A percentile compares a stretch with the other conserved stretches of the same genome.
These are phyloP conservation scores for Ananas comosus DNA, from an alignment of 176 grass and related monocot genomes.

Conservation along the genomic window DNA sequence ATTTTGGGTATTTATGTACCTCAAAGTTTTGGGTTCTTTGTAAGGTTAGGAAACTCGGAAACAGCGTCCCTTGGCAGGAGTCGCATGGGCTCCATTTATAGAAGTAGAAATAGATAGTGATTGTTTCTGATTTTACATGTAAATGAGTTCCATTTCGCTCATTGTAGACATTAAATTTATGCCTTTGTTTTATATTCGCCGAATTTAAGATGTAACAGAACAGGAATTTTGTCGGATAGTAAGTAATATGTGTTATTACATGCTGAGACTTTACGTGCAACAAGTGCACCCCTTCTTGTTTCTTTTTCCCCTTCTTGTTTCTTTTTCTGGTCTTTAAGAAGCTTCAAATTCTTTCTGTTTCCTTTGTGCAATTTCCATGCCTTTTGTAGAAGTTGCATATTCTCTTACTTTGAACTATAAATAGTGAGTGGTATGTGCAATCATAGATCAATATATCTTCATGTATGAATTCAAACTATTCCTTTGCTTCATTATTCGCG, in stretches of 20 bases:
- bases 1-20: conserved; percentile 55
- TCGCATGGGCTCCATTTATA: conserved; percentile 2
- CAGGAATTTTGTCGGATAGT: not conserved
- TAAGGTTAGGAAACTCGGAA: conserved; percentile 9
- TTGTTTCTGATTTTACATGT: conserved; percentile 17
- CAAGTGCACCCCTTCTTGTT: not conserved
- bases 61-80: conserved; percentile 12
- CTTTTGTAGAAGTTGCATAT: too few species aligned
- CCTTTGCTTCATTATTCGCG: not conserved
- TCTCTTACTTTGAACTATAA: too few species aligned
- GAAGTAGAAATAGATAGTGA: conserved; percentile 13
- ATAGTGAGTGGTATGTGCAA: too few species aligned
- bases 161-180: not conserved
- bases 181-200: not conserved
- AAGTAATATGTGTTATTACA: not conserved
- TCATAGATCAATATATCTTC: too few species aligned
- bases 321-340: not conserved
- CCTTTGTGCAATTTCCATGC: too few species aligned
- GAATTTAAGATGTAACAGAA: not conserved
- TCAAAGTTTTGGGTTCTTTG: conserved; percentile 39
- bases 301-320: not conserved
- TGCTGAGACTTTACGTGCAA: not conserved
- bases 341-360: too few species aligned
- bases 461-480: not conserved
- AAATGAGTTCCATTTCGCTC: not conserved